Percentiles rank a stretch among this genome's conserved stretches.
Evolutionary conservation across 805 yeast species (phyloP).

Genomic region (Metschnikowia kunwiensis): DNA sequence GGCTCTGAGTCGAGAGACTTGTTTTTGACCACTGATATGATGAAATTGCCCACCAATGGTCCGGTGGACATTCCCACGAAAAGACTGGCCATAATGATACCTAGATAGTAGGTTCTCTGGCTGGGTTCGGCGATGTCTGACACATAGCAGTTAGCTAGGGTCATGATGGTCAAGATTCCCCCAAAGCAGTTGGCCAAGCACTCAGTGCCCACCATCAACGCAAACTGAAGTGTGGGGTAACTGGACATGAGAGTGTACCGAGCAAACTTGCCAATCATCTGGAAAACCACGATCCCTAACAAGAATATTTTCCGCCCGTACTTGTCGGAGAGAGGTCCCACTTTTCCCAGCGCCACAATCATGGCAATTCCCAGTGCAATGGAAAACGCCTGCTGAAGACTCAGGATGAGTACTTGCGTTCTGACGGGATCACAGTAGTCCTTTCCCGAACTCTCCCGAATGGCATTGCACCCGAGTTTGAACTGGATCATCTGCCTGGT

Average conservation of each 20-base stretch:
- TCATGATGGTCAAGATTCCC: constrained; percentile 52
- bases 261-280: constrained; percentile 23
- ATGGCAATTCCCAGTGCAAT: constrained; percentile 44
- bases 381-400: constrained; percentile 44
- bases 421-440: constrained; percentile 29
- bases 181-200: constrained; percentile 58
- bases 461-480: constrained; percentile 29
- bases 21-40: constrained; percentile 9
- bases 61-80: constrained; percentile 63
- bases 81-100: constrained; percentile 55
- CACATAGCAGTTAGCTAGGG: constrained; percentile 64
- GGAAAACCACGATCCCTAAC: constrained; percentile 17
- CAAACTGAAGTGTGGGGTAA: constrained; percentile 29
- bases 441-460: constrained; percentile 13
- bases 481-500: constrained; percentile 37
- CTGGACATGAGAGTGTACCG: constrained; percentile 26
- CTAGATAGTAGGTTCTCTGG: constrained; percentile 55
- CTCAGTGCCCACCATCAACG: constrained; percentile 41
- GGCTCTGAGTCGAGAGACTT: constrained; percentile 1
- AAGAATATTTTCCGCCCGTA: constrained; percentile 35
- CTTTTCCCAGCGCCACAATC: constrained; percentile 55
- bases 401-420: constrained; percentile 43
- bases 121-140: constrained; percentile 68
- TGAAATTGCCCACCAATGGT: constrained; percentile 49
- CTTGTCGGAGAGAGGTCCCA: constrained; percentile 37